Conservation (phyloP, 208 protist genomes). For the Porcisia hertigi region DNA sequence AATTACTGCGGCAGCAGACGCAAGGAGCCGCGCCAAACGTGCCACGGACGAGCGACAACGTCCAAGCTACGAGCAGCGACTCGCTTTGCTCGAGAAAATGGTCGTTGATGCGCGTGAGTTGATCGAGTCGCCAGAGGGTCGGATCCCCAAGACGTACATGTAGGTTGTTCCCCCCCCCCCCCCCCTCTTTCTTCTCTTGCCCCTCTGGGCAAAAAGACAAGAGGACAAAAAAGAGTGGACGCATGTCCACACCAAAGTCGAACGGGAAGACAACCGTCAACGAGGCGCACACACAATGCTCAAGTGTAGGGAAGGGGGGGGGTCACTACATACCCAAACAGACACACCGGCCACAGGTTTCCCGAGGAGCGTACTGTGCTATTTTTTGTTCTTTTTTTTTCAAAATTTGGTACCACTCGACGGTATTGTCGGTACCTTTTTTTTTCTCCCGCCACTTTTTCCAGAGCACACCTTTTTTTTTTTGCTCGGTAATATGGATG, state of each 20-base stretch:
- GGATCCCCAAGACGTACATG: slow-evolving; percentile 32
- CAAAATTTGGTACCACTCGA: neutral
- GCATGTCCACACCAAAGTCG: no score
- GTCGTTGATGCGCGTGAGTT: slow-evolving; percentile 36
- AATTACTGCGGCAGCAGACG: slow-evolving; percentile 26
- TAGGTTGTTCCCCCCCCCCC: neutral
- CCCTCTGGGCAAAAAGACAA: neutral
- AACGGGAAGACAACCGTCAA: no score
- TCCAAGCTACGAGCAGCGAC: slow-evolving; percentile 12
- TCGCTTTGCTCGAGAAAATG: slow-evolving; percentile 39
- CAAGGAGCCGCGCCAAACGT: slow-evolving; percentile 12
- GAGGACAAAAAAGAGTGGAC: no score
- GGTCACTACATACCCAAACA: neutral
- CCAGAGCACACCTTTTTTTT: no score
- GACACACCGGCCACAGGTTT: no score
- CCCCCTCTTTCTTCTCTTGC: slow-evolving; percentile 4
- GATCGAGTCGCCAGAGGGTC: slow-evolving; percentile 37
- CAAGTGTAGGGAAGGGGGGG: neutral
- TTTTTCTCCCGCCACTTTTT: neutral
- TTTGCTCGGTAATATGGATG: no score
- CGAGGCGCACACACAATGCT: neutral
- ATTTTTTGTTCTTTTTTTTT: neutral
- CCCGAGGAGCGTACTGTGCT: neutral
- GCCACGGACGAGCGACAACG: slow-evolving; percentile 20
- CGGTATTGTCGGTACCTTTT: neutral